Evolutionary conservation across 768 basidiomycete genomes (phyloP), one percentile per base, ranked within the genome.

Genomic region (Phlegmacium glaucopus): DNA sequence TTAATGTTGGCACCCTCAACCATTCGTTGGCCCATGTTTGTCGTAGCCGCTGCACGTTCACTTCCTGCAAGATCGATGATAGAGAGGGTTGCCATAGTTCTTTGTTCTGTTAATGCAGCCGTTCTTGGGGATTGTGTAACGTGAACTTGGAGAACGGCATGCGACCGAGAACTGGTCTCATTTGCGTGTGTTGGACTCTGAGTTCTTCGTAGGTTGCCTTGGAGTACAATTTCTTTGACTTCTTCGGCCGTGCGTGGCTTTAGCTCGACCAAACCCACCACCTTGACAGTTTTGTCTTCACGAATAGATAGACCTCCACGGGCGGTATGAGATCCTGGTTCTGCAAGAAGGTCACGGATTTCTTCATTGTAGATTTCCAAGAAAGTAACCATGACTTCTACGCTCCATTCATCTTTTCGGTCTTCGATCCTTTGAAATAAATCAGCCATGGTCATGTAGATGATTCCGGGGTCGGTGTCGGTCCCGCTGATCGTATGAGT

Each of bases 291-390:
- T 67, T 91, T 93, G 71, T 94, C 93, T 66, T 99, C 96, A 25
- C 96, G 85, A 44, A 99, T 91, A 47, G 87, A 86, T 32, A 98
- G 80, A 30, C 93, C 93, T 8, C 94, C 94, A 41, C 88, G 81
- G 32, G 86, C 83, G 16, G 64, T 61, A 26, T 72, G 70, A 2
- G 75, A 65, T n/a, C 80, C 79, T 11, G 82, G 71, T 51, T 95
- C 93, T 1, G 85, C 70, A 39, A 99, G 83, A 29, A 99, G 84
- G 66, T 99, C 96, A 9, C 93, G 87, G 55, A 99, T 99, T 64
- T 92, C 92, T 68, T 99, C 96, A 65, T 98, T 98, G 74, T 99
- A 99, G 46, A 99, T 97, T 67, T 99, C 96, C 48, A 99, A 82
- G 70, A 97, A 97, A 4, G 94, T 95, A 44, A 98, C 90, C 57